Evolutionary conservation across 345 rosid species (phyloP), one percentile per base, ranked within the genome.

Genomic region (Salix exigua): DNA sequence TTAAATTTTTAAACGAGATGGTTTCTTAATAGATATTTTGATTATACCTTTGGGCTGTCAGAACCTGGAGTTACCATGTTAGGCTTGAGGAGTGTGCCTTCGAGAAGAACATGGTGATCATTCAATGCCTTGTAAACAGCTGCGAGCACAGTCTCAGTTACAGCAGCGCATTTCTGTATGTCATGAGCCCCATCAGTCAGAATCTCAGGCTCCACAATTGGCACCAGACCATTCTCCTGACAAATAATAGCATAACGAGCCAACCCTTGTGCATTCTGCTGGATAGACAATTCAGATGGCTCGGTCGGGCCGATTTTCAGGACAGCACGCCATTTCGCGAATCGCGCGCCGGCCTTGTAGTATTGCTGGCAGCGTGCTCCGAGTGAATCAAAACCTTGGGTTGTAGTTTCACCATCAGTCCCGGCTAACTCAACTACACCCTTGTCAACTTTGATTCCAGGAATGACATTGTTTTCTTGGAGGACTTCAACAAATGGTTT

Each of bases 31-130:
- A 35, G 7, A 10, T 21, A 21, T 28, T 12, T 42, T 7, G 23
- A 16, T 46, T 18, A 7, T 86, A 92, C 98, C 98, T 91, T 93
- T 23, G 93, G 86, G 86, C 90, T 79, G 53, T 90, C 91, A 1
- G 97, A 93, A 68, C 99, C 99, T 0, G 99, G 97, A 72, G 97
- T 89, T 79, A 95, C 97, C 97, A 93, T 95, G 84, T 95, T 95
- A 16, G 97, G 99, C 86, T 95, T 95, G 46, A 95, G 92, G 65
- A 95, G 87, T 4, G 97, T 91, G 78, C 99, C 99, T 83, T 95
- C 99, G 14, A 95, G 97, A 58, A 95, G 90, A 62, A 95, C 99
- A 73, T 93, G 97, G 2, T 94, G 97, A 35, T 92, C 98, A 68
- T 91, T 95, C 78, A 95, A 78, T 23, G 99, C 97, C 88, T 92